phyloP scores from a whole-genome alignment of 805 yeast species.

The Tetrapisispora fleetii region DNA sequence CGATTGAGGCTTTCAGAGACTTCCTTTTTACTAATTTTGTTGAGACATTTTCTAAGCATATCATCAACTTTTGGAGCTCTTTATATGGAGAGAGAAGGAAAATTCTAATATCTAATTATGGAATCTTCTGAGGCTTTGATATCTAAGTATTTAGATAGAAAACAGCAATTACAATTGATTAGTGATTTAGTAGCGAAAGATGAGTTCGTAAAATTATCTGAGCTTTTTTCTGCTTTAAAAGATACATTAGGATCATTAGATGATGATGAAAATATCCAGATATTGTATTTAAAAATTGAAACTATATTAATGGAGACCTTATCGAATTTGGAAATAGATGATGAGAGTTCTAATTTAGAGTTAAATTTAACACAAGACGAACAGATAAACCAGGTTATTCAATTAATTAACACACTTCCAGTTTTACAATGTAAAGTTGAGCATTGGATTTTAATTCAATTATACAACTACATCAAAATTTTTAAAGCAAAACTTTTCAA shows the following conservation, averaged over 20 bases:
- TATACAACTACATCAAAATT: conserved; percentile 4
- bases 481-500: conserved; percentile 10
- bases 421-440: conserved; percentile 8
- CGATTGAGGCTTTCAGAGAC: no score
- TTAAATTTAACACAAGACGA: neutral
- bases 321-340: neutral
- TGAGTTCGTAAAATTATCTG: neutral
- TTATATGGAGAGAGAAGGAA: no score
- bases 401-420: conserved; percentile 7
- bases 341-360: neutral
- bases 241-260: neutral
- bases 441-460: conserved; percentile 6
- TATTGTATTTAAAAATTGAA: neutral
- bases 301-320: neutral
- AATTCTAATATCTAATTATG: neutral
- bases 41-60: no score
- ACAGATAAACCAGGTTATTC: conserved; percentile 2
- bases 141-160: neutral
- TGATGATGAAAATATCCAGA: neutral
- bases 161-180: conserved; percentile 7
- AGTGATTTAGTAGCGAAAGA: conserved; percentile 1
- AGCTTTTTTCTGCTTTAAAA: conserved; percentile 1
- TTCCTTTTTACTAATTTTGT: no score
- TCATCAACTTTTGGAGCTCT: no score
- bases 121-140: neutral